A percentile compares a stretch with the other conserved stretches of the same genome.
Evolutionary conservation across 768 basidiomycete genomes (phyloP).

Genomic region (Tulasnella sp.): DNA sequence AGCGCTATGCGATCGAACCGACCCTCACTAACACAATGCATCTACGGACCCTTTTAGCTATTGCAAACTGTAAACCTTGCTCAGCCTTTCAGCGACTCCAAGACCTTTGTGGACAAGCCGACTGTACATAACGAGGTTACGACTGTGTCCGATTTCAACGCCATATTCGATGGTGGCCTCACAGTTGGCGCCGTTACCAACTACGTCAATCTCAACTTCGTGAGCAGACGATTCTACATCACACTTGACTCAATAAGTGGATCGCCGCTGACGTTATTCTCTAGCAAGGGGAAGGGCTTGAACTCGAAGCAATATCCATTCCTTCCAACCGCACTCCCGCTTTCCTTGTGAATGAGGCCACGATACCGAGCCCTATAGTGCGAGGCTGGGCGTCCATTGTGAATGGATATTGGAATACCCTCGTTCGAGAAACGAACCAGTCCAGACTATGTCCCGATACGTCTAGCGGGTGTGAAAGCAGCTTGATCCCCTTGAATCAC

Average conservation of each 20-base stretch:
- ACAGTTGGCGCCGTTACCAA: slow-evolving; percentile 54
- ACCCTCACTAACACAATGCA: no score
- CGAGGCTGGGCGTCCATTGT: slow-evolving; percentile 68
- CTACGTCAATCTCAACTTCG: slow-evolving; percentile 66
- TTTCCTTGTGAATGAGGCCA: slow-evolving; percentile 57
- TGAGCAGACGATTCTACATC: slow-evolving; percentile 18
- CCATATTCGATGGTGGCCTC: slow-evolving; percentile 19
- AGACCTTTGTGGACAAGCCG: slow-evolving; percentile 86
- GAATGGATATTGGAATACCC: slow-evolving; percentile 71
- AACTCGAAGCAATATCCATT: slow-evolving; percentile 54
- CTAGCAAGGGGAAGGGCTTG: slow-evolving; percentile 65
- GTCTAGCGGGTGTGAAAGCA: slow-evolving; percentile 55
- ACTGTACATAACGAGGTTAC: slow-evolving; percentile 53
- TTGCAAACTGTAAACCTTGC: slow-evolving; percentile 82
- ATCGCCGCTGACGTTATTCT: background rate
- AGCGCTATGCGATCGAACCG: background rate
- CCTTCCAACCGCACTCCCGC: slow-evolving; percentile 42
- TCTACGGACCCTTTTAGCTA: slow-evolving; percentile 34
- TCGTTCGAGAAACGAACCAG: slow-evolving; percentile 64
- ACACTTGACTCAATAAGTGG: background rate
- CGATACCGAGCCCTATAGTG: slow-evolving; percentile 53
- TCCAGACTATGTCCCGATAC: slow-evolving; percentile 48
- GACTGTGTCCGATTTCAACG: slow-evolving; percentile 56
- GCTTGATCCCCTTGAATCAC: slow-evolving; percentile 81
- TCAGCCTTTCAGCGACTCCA: slow-evolving; percentile 60